Evolutionary conservation across 768 basidiomycete species (phyloP), one percentile per base, ranked within the genome.

Genomic region (Auriscalpium microsporum): DNA sequence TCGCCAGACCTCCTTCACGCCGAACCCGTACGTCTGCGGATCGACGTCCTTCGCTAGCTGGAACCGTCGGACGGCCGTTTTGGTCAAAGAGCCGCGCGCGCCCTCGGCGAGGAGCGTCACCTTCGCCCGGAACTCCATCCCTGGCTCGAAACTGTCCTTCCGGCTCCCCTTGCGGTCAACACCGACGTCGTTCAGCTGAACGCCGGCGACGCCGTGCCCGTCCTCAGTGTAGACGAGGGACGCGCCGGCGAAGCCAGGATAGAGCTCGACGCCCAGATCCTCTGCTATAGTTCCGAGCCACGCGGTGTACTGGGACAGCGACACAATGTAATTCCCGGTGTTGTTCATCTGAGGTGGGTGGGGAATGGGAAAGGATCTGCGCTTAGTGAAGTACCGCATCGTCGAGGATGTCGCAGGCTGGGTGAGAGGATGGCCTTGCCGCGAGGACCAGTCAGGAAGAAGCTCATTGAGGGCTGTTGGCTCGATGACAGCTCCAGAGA

Each of bases 291-390:
- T 71, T 3, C 83, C 90, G 1, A 99, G 79, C 94, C 95, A 98
- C 4, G 89, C 80, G 0, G 92, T 87, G 58, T 97, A 84, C 36
- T 81, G 83, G 1, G 91, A 94, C 34, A 98, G 82, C 2, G 93
- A 95, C 42, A 90, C 73, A 65, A 98, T 84, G 69, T 91, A 97
- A 72, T 97, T 99, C 48, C 94, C 87, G 33, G 86, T 80, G 76
- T 96, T 96, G 64, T 77, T 75, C 96, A 99, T 99, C 69, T 97
- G 94, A 0, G 95, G 94, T 4, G 96, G 95, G 66, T 97, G 94
- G 0, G 93, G 96, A 48, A 97, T 82, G 11, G 91, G 92, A 58
- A 94, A 71, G 10, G 87, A 79, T 53, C 67, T 65, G 14, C 75
- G 81, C 17, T 75, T 57, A 10, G 94, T 94, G 59, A 99, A 77